Evolutionary conservation across 1,284 basidiomycete genomes (phyloP), one percentile per base, ranked within the genome.

Genomic region (Cronartium ribicola): DNA sequence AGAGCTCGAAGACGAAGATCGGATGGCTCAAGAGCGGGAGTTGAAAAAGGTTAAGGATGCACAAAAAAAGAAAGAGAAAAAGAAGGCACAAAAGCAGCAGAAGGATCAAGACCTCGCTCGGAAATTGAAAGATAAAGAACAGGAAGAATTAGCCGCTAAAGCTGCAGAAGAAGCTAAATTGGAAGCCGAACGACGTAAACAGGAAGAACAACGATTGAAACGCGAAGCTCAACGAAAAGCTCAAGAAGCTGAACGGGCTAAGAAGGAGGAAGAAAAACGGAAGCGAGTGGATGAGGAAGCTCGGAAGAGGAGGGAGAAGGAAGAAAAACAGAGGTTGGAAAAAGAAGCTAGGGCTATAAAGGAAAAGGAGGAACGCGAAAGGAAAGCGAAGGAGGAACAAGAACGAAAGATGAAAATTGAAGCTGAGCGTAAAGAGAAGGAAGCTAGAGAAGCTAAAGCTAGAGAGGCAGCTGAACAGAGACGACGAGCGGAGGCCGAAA

Each of bases 41-140:
- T 91, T 89, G 76, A 95, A 96, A 86, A 94, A 94, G 83, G 89
- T 91, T 81, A 91, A 88, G 77, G 92, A 96, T 83, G 94, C 94
- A 82, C 92, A 97, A 86, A 94, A 93, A 85, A 98, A 98, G 87
- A 98, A 98, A 85, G 94, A 95, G 82, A 95, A 95, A 88, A 91
- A 91, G 85, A 88, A 85, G 90, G 92, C 78, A 41, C 86, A 82
- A 83, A 95, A 94, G 83, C 85, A 88, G 78, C 90, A 90, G 68
- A 95, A 94, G 80, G 95, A 97, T 79, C 92, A 92, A 80, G 92
- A 93, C 81, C 87, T 87, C 71, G 89, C 90, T 13, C 86, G 86
- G 29, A 87, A 87, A 82, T 87, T 87, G 70, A 89, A 90, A 13
- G 86, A 86, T 36, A 87, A 87, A 78, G 90, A 90, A 63, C 90